These are phyloP conservation scores for Hypoxylon sp. DNA, from an alignment of 2,329 filamentous ascomycete species.

Conservation along the genomic window DNA sequence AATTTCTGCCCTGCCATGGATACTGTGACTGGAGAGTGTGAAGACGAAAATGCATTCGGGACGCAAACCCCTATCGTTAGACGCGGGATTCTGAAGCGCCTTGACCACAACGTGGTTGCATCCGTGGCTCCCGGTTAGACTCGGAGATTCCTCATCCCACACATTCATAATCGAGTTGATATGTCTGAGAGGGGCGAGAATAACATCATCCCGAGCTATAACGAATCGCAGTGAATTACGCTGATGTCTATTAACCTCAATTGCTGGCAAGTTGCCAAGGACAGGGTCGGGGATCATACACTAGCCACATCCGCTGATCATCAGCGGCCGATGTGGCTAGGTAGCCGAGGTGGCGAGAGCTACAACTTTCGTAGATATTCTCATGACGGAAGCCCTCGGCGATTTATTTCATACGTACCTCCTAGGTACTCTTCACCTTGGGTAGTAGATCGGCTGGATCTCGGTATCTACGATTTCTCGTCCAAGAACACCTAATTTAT, in stretches of 20 bases:
- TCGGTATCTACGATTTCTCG: not conserved
- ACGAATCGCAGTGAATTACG: not conserved
- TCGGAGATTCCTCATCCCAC: not conserved
- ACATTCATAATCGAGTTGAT: not conserved
- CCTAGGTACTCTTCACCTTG: not conserved
- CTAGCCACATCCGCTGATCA: not conserved
- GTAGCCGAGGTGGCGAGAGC: not conserved
- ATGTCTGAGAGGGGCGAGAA: not conserved
- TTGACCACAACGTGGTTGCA: not conserved
- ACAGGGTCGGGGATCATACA: not conserved
- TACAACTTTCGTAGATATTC: too few relatives aligned
- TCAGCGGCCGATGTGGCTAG: not conserved
- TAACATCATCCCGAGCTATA: not conserved
- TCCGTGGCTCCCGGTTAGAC: constrained; percentile 15
- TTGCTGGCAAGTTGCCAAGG: not conserved
- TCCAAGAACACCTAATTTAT: too few relatives aligned
- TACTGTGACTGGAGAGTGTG: not conserved
- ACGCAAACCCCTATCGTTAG: not conserved
- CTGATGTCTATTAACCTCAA: not conserved
- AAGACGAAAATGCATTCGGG: not conserved
- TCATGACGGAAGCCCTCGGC: not conserved
- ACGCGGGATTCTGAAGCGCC: constrained; percentile 18
- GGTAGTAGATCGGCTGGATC: not conserved
- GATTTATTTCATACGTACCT: not conserved
- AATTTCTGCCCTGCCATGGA: not conserved